phyloP scores from a whole-genome alignment of 345 rosid species.

The Populus simonii region DNA sequence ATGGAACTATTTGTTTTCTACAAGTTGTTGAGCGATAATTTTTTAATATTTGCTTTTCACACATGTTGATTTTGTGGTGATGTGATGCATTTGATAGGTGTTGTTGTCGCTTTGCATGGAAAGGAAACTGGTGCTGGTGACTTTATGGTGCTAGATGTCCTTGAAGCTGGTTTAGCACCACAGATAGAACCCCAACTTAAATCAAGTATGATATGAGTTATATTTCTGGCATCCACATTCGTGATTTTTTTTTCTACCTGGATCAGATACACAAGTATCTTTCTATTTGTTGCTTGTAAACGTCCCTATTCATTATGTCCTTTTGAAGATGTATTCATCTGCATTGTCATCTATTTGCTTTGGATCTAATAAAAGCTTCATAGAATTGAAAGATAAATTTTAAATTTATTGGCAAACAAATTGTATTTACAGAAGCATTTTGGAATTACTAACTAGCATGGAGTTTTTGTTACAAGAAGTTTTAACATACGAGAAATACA shows the following conservation, averaged over 20 bases:
- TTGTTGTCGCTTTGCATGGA: slow-evolving; percentile 80
- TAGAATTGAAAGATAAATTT: background rate
- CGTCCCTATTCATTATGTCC: background rate
- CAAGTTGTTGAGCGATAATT: background rate
- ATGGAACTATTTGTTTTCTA: background rate
- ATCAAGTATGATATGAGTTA: slow-evolving; percentile 41
- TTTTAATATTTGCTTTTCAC: slow-evolving; percentile 8
- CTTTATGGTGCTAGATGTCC: slow-evolving; percentile 73
- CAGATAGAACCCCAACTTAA: slow-evolving; percentile 61
- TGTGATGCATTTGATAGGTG: slow-evolving; percentile 46
- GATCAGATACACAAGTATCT: background rate
- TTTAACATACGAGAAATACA: background rate
- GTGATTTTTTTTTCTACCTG: slow-evolving; percentile 1
- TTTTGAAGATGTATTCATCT: background rate
- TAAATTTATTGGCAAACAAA: background rate
- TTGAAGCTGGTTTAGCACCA: slow-evolving; percentile 87
- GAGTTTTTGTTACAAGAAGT: background rate
- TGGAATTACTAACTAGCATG: background rate
- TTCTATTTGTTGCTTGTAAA: background rate
- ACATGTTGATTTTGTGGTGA: slow-evolving; percentile 15
- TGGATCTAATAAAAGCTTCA: background rate
- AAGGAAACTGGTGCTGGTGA: slow-evolving; percentile 82
- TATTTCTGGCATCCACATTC: slow-evolving; percentile 14
- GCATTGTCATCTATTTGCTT: background rate
- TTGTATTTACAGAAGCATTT: background rate